Conservation (phyloP, 2,329 filamentous ascomycete species). For the Colletotrichum abscissum region DNA sequence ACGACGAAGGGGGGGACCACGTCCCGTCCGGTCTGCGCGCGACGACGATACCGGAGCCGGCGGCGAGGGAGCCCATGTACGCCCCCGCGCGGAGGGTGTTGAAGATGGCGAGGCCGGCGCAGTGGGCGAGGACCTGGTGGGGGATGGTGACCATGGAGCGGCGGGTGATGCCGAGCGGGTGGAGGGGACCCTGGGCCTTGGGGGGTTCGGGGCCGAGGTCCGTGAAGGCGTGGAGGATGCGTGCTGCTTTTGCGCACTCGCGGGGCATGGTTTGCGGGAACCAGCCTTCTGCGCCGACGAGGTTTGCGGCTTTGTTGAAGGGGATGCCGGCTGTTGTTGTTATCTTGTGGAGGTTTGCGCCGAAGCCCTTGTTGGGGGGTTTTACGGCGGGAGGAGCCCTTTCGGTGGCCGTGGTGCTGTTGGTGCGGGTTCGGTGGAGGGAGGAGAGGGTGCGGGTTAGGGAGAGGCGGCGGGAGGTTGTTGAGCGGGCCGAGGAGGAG, state of each 20-base stretch:
- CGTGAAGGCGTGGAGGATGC: constrained; percentile 80
- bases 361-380: constrained; percentile 42
- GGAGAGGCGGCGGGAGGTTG: constrained; percentile 24
- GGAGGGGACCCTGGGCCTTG: constrained; percentile 41
- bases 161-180: constrained; percentile 45
- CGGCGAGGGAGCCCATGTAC: constrained; percentile 65
- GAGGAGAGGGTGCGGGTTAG: constrained; percentile 6
- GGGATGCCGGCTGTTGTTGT: constrained; percentile 74
- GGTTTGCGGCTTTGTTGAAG: constrained; percentile 75
- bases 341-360: constrained; percentile 72
- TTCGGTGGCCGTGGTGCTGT: neutral
- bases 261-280: constrained; percentile 81
- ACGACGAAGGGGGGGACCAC: constrained; percentile 80
- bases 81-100: constrained; percentile 71
- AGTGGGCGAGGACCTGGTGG: constrained; percentile 61
- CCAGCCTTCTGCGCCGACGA: constrained; percentile 78
- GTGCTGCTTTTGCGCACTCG: constrained; percentile 80
- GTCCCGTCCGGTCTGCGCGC: constrained; percentile 66
- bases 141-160: constrained; percentile 52
- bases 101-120: constrained; percentile 71
- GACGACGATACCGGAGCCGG: constrained; percentile 69
- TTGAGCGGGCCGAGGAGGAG: neutral
- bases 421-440: neutral
- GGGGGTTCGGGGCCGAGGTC: constrained; percentile 46
- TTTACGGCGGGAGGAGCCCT: neutral